Base-by-base conservation (phyloP, 2,329 filamentous ascomycete species). In the Aspergillus sp. region DNA sequence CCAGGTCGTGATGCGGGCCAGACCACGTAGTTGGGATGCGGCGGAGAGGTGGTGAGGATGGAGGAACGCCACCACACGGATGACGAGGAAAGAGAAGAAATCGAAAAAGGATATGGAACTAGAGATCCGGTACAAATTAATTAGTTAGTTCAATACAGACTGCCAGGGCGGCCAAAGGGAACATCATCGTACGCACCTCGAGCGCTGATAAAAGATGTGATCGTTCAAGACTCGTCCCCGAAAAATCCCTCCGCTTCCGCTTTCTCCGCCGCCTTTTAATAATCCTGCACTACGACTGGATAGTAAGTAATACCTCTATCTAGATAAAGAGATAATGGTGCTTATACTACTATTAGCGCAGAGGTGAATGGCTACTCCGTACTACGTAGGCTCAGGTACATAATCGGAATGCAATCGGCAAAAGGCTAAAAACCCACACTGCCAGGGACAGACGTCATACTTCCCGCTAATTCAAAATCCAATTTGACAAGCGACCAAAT, bases 211-310 rank as follows among this genome's bases (percentile, higher is more conserved):
- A 39, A 39, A 39, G 8, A 26, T 39, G 36, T 39, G 19, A 19
- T 39, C 6, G 36, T 39, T 39, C 12, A 39, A 28, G 10, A 26
- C 27, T 19, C 26, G 5, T 32, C 27, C 36, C 36, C 58, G 58
- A 63, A 64, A 64, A 55, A 59, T 64, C 56, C 58, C 58, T 57
- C 59, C 58, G 60, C 54, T 12, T 55, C 48, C 46, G 53, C 53
- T 61, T 58, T 59, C 60, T 60, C 62, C 59, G 59, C 53, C 52
- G 57, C 52, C 38, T 35, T 19, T 42, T 42, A 42, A 42, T 42
- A 42, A 42, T 42, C 36, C 36, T 26, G 36, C 36, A 28, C 36
- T 39, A 39, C 36, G 36, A 39, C 12, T 39, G 36, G 36, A 6
- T 9, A 6, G 12, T 8, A 4, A 27, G 19, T 6, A 32, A 6